phyloP scores from a whole-genome alignment of 228 moss, liverwort and hornwort genomes.

The Sphagnum fallax region DNA sequence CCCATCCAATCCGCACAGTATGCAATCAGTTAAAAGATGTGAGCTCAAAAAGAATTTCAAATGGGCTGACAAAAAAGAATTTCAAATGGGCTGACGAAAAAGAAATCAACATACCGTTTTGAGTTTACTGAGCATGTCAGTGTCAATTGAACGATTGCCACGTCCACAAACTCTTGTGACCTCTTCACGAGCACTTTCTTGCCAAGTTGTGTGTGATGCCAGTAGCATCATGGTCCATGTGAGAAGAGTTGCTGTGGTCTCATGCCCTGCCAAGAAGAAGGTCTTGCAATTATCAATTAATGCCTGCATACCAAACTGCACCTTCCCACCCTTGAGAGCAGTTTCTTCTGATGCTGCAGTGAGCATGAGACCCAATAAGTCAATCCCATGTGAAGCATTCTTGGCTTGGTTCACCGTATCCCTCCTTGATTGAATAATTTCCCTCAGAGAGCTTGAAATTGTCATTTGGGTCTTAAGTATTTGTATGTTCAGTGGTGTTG shows the following conservation, averaged over 20 bases:
- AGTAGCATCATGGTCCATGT: neutral
- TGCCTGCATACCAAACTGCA: neutral
- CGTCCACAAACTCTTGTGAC: neutral
- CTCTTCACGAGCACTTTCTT: neutral
- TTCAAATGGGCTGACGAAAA: no score
- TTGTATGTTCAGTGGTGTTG: neutral
- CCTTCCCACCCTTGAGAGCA: neutral
- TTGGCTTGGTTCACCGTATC: neutral
- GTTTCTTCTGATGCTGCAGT: neutral
- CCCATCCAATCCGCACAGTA: no score
- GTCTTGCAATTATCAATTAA: neutral
- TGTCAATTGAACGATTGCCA: neutral
- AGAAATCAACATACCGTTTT: neutral
- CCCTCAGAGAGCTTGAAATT: neutral
- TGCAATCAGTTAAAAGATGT: no score
- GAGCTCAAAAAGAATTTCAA: no score
- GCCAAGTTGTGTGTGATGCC: neutral
- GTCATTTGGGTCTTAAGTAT: neutral
- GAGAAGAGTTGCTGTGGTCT: neutral
- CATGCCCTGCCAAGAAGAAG: neutral
- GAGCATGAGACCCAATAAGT: neutral
- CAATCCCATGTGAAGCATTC: neutral
- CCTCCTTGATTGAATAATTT: neutral
- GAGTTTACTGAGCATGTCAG: neutral
- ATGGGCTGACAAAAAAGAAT: no score